phyloP scores from a whole-genome alignment of 2,329 filamentous ascomycete species.

The Ophiostoma montium region DNA sequence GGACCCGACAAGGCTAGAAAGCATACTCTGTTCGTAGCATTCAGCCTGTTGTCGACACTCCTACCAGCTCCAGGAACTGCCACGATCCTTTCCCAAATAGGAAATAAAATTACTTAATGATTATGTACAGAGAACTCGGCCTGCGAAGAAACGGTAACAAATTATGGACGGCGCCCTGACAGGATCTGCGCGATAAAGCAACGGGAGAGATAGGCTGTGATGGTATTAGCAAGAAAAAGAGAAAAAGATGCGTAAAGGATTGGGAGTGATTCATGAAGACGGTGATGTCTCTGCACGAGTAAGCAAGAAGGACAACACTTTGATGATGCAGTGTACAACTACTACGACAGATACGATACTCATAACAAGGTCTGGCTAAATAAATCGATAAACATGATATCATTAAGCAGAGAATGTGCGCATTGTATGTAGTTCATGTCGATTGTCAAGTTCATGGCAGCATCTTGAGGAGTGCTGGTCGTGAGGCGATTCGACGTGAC shows the following conservation, averaged over 20 bases:
- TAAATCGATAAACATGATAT: too few species aligned
- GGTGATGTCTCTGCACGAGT: too few species aligned
- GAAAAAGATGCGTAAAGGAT: too few species aligned
- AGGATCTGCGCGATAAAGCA: slow-evolving; percentile 1
- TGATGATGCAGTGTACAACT: too few species aligned
- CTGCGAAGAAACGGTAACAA: slow-evolving; percentile 10
- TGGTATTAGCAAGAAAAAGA: neutral
- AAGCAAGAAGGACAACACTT: too few species aligned
- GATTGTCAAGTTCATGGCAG: too few species aligned
- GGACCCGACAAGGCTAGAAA: neutral
- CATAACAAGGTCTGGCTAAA: too few species aligned
- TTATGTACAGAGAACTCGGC: slow-evolving; percentile 13
- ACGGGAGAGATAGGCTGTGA: neutral
- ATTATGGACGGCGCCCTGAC: neutral
- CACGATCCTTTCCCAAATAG: slow-evolving; percentile 7
- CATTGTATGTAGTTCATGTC: too few species aligned
- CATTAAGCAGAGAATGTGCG: too few species aligned
- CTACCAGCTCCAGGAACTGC: neutral
- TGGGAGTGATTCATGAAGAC: too few species aligned
- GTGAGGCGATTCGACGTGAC: too few species aligned
- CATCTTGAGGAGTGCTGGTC: neutral
- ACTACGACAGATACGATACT: too few species aligned
- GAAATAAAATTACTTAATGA: slow-evolving; percentile 14
- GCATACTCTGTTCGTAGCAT: neutral
- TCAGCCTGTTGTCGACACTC: neutral